Base-by-base conservation (phyloP, 2,329 filamentous ascomycete species). In the Dendrostoma leiphaemia region DNA sequence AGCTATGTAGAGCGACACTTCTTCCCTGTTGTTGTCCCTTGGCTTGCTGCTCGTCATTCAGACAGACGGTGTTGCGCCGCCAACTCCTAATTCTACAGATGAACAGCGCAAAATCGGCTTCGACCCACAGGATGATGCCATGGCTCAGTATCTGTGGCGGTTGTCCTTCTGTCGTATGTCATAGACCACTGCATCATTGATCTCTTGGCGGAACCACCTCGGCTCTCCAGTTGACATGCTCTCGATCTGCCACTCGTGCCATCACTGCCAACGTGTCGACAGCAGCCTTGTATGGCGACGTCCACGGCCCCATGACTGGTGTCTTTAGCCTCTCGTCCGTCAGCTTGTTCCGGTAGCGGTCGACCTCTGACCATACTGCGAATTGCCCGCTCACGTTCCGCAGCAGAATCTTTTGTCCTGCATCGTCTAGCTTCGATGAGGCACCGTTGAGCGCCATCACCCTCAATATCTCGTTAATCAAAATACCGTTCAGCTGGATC, bases 151-250 rank as follows among this genome's bases (percentile, higher is more conserved):
- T 37, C 12, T 17, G 17, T 23, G 21, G 19, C 28, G 13, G n/a
- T 45, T 26, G 13, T 28, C 38, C 10, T 28, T 31, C 23, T 29
- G 32, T 41, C 26, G 17, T 13, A 23, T 9, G 7, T 21, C 12
- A 21, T 29, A 13, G 10, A 24, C 19, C n/a, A 10, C 13, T 13
- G 34, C 4, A 19, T 21, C 13, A 6, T 50, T 12, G 32, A 4
- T 58, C 56, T 3, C 43, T 56, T 15, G 56, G 45, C 10, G 54
- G 57, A 31, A 61, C 58, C 24, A 74, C 63, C 60, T 73, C 68
- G 1, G 74, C 69, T n/a, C 63, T 62, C 78, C 78, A 81, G 17
- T 70, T 65, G n/a, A 79, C 70, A 5, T 65, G 64, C 55, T 80
- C 75, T 3, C 72, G 69, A 8, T 69, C 67, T 41, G 72, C 74